These are phyloP conservation scores for Sisymbrium irio DNA, from an alignment of 345 rosid genomes.

Conservation along the genomic window DNA sequence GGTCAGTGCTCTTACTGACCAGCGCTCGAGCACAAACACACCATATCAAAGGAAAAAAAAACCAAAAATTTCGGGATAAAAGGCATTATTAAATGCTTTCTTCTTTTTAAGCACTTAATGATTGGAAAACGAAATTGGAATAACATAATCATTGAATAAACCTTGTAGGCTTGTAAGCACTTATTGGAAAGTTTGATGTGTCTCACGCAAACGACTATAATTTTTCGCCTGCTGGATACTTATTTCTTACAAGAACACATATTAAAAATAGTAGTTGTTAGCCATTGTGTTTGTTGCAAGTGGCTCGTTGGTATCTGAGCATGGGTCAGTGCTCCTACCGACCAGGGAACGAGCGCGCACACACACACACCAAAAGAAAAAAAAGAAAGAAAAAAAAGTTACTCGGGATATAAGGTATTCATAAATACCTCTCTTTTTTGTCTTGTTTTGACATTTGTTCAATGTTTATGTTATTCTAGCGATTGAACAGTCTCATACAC, in stretches of 20 bases:
- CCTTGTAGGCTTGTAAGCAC: background rate
- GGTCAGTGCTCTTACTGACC: background rate
- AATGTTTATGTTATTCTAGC: too few species aligned
- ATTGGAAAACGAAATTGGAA: background rate
- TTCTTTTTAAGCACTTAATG: background rate
- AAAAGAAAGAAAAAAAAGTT: background rate
- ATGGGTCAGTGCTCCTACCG: slow-evolving; percentile 5
- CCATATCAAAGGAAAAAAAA: too few species aligned
- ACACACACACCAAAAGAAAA: too few species aligned
- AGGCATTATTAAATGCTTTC: slow-evolving; percentile 14
- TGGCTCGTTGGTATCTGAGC: slow-evolving; percentile 9
- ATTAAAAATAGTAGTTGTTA: background rate
- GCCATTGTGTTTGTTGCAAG: background rate
- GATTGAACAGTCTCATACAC: too few species aligned
- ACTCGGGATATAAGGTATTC: background rate
- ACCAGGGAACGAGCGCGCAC: background rate
- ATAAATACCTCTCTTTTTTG: background rate
- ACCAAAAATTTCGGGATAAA: background rate
- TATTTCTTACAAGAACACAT: background rate
- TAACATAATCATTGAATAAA: background rate
- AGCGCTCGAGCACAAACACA: slow-evolving; percentile 8
- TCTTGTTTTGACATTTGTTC: background rate
- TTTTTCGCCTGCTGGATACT: background rate
- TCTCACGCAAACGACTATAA: background rate
- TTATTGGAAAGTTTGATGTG: background rate